These are phyloP conservation scores for Durio zibethinus DNA, from an alignment of 345 rosid species.

Conservation along the genomic window DNA sequence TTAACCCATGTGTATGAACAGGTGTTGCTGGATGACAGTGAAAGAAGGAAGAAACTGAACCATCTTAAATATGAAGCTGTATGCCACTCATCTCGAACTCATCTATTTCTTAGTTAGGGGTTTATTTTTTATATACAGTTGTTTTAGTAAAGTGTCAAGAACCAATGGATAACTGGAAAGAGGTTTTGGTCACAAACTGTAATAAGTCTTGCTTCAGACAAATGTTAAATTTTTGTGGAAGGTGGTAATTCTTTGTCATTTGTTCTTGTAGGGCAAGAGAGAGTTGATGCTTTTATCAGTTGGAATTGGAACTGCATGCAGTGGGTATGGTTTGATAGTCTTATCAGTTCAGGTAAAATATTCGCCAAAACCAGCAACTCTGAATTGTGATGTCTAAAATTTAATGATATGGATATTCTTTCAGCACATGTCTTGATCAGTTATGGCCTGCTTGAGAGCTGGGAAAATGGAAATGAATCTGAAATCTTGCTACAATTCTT, in stretches of 20 bases:
- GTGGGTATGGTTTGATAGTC: slow-evolving; percentile 71
- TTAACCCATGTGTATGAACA: slow-evolving; percentile 32
- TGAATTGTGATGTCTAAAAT: not conserved
- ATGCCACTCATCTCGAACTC: slow-evolving; percentile 41
- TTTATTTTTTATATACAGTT: not conserved
- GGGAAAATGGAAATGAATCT: not conserved
- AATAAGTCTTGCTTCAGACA: slow-evolving; percentile 6
- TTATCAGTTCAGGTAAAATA: slow-evolving; percentile 65
- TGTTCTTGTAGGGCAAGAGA: slow-evolving; percentile 60
- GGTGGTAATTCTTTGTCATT: slow-evolving; percentile 18
- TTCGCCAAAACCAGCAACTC: slow-evolving; percentile 6
- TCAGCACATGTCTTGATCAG: not conserved
- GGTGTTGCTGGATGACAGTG: slow-evolving; percentile 71
- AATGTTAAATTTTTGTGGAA: not conserved
- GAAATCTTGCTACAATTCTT: slow-evolving; percentile 1
- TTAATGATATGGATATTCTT: not conserved
- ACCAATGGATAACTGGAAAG: not conserved
- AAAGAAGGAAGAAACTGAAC: slow-evolving; percentile 80
- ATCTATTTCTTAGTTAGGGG: slow-evolving; percentile 30
- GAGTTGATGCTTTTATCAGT: slow-evolving; percentile 74
- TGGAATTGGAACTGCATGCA: slow-evolving; percentile 74
- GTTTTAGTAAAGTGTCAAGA: not conserved
- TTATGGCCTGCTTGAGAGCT: not conserved
- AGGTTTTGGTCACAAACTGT: not conserved
- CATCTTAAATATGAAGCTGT: slow-evolving; percentile 91